phyloP scores from a whole-genome alignment of 169 alveolate genomes.

The Cryptosporidium sp. region DNA sequence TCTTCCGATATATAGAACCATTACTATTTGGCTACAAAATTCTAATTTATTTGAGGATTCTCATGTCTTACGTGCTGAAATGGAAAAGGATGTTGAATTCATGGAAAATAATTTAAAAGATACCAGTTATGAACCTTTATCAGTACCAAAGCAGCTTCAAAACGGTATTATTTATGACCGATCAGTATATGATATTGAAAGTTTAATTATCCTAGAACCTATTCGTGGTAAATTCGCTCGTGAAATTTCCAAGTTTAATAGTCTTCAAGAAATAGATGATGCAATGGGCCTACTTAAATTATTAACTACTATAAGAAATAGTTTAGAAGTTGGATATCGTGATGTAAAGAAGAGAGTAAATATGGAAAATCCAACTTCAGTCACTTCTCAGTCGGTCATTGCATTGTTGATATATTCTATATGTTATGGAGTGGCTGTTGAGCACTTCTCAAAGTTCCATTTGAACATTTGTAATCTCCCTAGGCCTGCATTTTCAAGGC shows the following conservation, averaged over 20 bases:
- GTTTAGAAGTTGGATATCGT: conserved; percentile 13
- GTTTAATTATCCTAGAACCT: conserved; percentile 55
- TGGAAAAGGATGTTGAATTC: conserved; percentile 9
- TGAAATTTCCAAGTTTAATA: not conserved
- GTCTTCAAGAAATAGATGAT: not conserved
- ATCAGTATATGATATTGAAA: conserved; percentile 65
- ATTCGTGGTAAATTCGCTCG: not conserved
- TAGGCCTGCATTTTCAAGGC: conserved; percentile 59
- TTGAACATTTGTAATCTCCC: conserved; percentile 36
- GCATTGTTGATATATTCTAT: conserved; percentile 34
- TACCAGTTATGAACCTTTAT: conserved; percentile 47
- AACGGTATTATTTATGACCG: conserved; percentile 30
- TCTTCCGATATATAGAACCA: conserved; percentile 62
- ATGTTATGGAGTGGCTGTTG: conserved; percentile 49
- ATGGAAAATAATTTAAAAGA: conserved; percentile 9
- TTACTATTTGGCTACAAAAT: conserved; percentile 54
- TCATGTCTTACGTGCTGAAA: not conserved
- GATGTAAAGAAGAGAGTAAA: conserved; percentile 14
- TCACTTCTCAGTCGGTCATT: conserved; percentile 37
- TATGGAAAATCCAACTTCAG: conserved; percentile 17
- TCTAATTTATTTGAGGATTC: conserved; percentile 3
- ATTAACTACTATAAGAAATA: conserved; percentile 14
- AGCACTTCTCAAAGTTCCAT: conserved; percentile 16
- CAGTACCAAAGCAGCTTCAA: not conserved
- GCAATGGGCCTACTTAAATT: not conserved